Evolutionary conservation across 2,329 filamentous ascomycete genomes (phyloP).

Genomic region (Fusarium sp.): DNA sequence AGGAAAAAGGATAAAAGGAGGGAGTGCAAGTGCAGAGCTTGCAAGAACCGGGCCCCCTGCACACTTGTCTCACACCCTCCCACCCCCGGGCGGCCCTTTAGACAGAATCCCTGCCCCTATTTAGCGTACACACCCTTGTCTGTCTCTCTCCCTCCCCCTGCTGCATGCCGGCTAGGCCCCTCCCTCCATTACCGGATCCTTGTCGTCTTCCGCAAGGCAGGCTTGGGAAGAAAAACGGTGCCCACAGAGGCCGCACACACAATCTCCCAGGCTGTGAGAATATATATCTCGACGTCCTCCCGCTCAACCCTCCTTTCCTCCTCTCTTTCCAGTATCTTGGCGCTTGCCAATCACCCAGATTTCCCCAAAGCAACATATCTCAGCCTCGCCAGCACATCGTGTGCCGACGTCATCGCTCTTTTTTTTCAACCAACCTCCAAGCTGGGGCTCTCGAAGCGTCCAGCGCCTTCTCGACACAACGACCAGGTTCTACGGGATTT

Average conservation of each 20-base stretch:
- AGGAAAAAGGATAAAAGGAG: constrained; percentile 22
- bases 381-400: constrained; percentile 39
- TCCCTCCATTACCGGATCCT: constrained; percentile 34
- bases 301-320: constrained; percentile 44
- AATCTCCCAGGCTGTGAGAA: constrained; percentile 39
- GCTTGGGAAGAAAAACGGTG: constrained; percentile 40
- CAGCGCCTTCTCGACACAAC: constrained; percentile 47
- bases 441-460: constrained; percentile 46
- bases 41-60: constrained; percentile 28
- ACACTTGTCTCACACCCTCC: constrained; percentile 8
- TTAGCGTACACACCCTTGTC: constrained; percentile 15
- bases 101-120: constrained; percentile 32
- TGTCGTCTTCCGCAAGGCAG: constrained; percentile 34
- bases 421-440: constrained; percentile 28
- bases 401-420: constrained; percentile 47
- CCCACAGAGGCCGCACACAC: constrained; percentile 42
- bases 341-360: constrained; percentile 53
- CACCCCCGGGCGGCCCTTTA: constrained; percentile 30
- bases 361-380: constrained; percentile 29
- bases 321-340: constrained; percentile 51
- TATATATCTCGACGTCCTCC: constrained; percentile 51
- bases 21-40: constrained; percentile 35
- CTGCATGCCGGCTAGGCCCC: constrained; percentile 42
- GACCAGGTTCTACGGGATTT: constrained; percentile 47
- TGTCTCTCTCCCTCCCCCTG: constrained; percentile 30